These are phyloP conservation scores for Cyberlindnera euphorbiiphila DNA, from an alignment of 805 yeast species.

Conservation along the genomic window DNA sequence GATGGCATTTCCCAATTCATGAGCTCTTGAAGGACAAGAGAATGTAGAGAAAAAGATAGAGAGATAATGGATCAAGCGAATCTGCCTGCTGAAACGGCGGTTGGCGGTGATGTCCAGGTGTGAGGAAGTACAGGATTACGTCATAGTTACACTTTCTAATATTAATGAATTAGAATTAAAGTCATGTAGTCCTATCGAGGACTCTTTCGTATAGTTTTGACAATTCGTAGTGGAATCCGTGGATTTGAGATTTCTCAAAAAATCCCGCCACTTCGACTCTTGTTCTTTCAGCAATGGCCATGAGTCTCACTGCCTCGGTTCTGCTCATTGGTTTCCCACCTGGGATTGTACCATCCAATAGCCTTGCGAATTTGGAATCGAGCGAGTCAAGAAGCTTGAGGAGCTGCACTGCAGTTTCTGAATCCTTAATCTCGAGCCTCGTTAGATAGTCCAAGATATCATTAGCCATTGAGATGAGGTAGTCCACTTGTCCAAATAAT, in stretches of 20 bases:
- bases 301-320: conserved; percentile 50
- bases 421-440: conserved; percentile 26
- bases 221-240: conserved; percentile 43
- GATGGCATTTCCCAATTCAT: no score
- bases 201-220: conserved; percentile 41
- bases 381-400: conserved; percentile 36
- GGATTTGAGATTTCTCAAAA: conserved; percentile 32
- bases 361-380: conserved; percentile 37
- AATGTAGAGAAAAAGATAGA: no score
- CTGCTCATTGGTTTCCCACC: conserved; percentile 34
- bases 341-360: conserved; percentile 35
- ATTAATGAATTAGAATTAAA: no score
- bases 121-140: no score
- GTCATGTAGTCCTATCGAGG: conserved; percentile 33
- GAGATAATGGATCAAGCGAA: no score
- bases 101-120: no score
- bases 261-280: conserved; percentile 38
- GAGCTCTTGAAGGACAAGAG: no score
- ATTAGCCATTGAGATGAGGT: conserved; percentile 59
- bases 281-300: conserved; percentile 50
- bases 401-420: conserved; percentile 30
- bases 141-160: no score
- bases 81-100: no score
- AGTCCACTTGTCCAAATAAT: conserved; percentile 57
- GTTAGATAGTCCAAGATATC: conserved; percentile 60